Evolutionary conservation across 1,284 basidiomycete species (phyloP).

Genomic region (Ceratobasidium sp.): DNA sequence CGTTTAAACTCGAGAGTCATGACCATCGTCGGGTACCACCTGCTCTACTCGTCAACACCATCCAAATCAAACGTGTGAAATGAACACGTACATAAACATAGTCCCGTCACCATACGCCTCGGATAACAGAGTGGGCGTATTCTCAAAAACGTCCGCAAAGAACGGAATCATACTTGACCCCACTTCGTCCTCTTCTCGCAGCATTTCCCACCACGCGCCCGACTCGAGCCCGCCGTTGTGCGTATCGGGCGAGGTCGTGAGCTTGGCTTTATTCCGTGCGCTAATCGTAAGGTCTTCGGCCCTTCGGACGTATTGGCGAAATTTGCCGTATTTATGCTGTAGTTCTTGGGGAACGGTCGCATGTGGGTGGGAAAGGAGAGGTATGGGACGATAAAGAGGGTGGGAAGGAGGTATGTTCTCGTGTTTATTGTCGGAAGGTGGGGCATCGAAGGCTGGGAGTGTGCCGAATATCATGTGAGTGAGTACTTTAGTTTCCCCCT

Average conservation of each 20-base stretch:
- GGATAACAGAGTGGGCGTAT: conserved; percentile 63
- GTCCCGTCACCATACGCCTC: conserved; percentile 46
- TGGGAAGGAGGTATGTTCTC: conserved; percentile 56
- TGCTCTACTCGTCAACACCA: conserved; percentile 50
- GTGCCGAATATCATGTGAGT: conserved; percentile 69
- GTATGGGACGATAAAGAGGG: conserved; percentile 67
- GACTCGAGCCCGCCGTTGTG: conserved; percentile 64
- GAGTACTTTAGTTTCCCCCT: conserved; percentile 65
- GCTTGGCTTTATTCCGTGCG: conserved; percentile 54
- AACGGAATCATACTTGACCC: conserved; percentile 65
- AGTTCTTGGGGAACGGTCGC: conserved; percentile 52
- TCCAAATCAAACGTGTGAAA: not conserved
- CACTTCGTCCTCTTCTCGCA: conserved; percentile 60
- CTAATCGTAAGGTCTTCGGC: conserved; percentile 61
- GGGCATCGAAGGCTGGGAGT: conserved; percentile 56
- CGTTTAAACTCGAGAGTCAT: conserved; percentile 56
- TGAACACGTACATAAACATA: not conserved
- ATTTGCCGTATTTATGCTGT: conserved; percentile 56
- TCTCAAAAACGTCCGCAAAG: conserved; percentile 66
- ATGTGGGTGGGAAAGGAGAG: conserved; percentile 67
- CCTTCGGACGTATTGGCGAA: conserved; percentile 57
- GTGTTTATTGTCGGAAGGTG: conserved; percentile 20
- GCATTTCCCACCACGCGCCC: conserved; percentile 69
- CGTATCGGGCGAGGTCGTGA: not conserved
- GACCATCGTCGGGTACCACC: conserved; percentile 73